Percentiles rank a stretch among this genome's conserved stretches.
Evolutionary conservation across 2,329 filamentous ascomycete genomes (phyloP).

Genomic region (Didymosphaeria variabile): DNA sequence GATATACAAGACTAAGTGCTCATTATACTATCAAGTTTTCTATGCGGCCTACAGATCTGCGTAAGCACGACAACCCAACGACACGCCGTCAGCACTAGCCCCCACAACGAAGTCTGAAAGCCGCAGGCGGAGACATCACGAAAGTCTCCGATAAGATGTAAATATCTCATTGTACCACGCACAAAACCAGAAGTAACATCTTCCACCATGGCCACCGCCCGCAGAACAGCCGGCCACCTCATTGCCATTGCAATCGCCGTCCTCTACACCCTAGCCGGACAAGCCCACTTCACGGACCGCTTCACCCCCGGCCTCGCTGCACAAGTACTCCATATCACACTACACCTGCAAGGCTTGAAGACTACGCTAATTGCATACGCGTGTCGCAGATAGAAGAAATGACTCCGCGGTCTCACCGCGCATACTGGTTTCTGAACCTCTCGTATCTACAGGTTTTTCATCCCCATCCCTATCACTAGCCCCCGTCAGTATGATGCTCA

Average conservation of each 20-base stretch:
- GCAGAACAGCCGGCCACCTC: background rate
- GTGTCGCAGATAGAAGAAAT: background rate
- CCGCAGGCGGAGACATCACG: too few species aligned
- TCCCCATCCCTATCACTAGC: too few species aligned
- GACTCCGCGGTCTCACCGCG: background rate
- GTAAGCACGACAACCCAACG: too few species aligned
- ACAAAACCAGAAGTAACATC: background rate
- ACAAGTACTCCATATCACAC: background rate
- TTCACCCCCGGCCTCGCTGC: background rate
- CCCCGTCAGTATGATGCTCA: too few species aligned
- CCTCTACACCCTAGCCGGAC: background rate
- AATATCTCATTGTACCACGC: too few species aligned
- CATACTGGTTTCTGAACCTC: background rate
- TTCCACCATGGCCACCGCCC: background rate
- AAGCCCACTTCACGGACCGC: constrained; percentile 6
- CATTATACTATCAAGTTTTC: too few species aligned
- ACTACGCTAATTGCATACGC: background rate
- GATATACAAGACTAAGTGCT: too few species aligned
- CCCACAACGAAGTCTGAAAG: too few species aligned
- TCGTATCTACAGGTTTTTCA: background rate
- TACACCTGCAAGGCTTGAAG: background rate
- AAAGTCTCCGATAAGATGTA: too few species aligned
- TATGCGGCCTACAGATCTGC: too few species aligned
- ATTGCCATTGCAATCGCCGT: background rate
- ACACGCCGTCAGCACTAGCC: too few species aligned